Evolutionary conservation across 1,284 basidiomycete genomes (phyloP), one percentile per base, ranked within the genome.

Genomic region (Nidula niveotomentosa): DNA sequence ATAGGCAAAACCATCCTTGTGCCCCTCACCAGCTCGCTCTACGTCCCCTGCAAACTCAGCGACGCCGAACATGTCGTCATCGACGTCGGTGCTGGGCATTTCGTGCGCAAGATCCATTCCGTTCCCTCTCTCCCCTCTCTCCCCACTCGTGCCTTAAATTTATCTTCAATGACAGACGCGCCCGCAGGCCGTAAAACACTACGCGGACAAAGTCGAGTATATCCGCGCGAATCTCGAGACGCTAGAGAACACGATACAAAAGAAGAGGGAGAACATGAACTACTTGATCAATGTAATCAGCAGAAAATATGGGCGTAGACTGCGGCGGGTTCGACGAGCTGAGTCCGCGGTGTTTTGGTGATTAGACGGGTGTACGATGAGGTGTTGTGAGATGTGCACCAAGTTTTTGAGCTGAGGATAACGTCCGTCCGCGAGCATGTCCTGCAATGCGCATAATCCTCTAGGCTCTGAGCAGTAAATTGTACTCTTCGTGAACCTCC

Each of bases 41-140:
- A 98, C 69, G 92, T 98, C 12, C 94, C 96, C 1, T 96, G 96
- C 34, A 94, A 89, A 72, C 79, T 98, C 36, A 80, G 79, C 30
- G 91, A 98, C 67, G 72, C 84, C 1, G 89, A 94, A 49, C 85
- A 93, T 60, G 95, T 99, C 49, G 89, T 98, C 56, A 87, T 99
- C 15, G 96, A 99, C 69, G 84, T 99, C 35, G 96, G 96, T 1
- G 98, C 96, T 0, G 96, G 96, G 0, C 99, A 98, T 74, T 98
- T 91, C 66, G 90, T 99, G 15, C 89, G 93, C 71, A 98, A 98
- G 83, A 95, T 94, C 53, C 5, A 5, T 51, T 51, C 51, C 46
- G 18, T 37, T 47, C 46, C 49, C 35, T 2, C 41, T 44, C n/a
- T 8, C 18, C 33, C 52, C 15, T 15, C 51, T 17, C 41, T 33